Base-by-base conservation (phyloP, 495 filamentous ascomycete genomes). In the Talaromyces thailandensis region DNA sequence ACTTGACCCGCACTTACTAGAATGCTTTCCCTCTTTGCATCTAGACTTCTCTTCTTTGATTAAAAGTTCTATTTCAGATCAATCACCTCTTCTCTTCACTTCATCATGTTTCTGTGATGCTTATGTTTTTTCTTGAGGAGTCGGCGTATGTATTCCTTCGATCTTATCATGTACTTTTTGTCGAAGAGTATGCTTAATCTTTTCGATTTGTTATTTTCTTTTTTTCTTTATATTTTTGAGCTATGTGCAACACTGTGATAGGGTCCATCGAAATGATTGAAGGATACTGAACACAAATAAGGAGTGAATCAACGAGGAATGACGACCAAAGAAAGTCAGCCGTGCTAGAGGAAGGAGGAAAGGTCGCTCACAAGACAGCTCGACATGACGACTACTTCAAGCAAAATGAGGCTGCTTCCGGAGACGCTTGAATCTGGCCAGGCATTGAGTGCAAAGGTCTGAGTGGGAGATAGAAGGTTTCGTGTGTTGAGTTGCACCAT, bases 1-100 rank as follows among this genome's bases (percentile, higher is more conserved):
- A 98, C 79, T 82, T 98, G 68, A 88, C 92, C 52, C 87, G 94
- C 68, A 95, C 92, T 56, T 98, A 98, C 79, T 91, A 61, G 28
- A 23, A 32, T 58, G 56, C 32, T 18, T 71, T 62, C 56, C 59
- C 58, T 65, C 35, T 43, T 64, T 31, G 14, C 63, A 51, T 62
- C 55, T 53, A 31, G 28, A 48, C 50, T 61, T 66, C 61, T 58
- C 48, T 40, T 60, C n/a, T 57, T 45, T 26, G 11, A 62, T 60
- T 60, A 62, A 63, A 63, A 63, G 63, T 66, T 67, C 48, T 65
- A 65, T 61, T 64, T 67, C 62, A 65, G 48, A 31, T 57, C 26
- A 57, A 23, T 6, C n/a, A 12, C 65, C 65, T 63, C 60, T 65
- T 66, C 62, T 62, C 48, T 53, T 61, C 64, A n/a, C n/a, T n/a